Evolutionary conservation across 257 asterid genomes (phyloP).

Genomic region (Solanum raphanifolium): DNA sequence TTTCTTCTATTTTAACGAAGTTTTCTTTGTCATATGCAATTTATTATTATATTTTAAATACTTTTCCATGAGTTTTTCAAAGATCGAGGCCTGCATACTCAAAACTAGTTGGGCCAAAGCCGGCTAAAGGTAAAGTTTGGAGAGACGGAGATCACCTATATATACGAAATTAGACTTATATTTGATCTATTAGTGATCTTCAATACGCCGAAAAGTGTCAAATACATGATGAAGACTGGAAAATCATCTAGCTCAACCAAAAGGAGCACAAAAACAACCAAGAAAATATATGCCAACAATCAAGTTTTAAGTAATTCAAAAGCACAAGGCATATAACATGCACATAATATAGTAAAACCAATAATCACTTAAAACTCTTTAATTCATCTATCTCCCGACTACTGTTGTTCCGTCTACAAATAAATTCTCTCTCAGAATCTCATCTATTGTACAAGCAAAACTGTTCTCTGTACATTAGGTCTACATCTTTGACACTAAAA

Average conservation of each 20-base stretch:
- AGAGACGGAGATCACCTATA: neutral
- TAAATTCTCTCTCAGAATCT: neutral
- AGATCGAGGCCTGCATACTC: neutral
- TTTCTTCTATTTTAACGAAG: neutral
- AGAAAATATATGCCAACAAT: neutral
- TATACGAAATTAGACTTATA: neutral
- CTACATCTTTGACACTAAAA: neutral
- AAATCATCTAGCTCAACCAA: neutral
- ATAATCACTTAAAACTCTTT: neutral
- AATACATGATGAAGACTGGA: neutral
- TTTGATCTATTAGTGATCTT: neutral
- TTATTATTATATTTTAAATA: neutral
- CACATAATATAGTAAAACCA: neutral
- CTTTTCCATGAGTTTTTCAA: neutral
- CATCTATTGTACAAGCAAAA: constrained; percentile 7
- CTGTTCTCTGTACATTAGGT: neutral
- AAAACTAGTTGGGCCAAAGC: too few relatives aligned
- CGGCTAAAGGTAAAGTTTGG: neutral
- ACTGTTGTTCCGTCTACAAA: neutral
- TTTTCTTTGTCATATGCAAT: neutral
- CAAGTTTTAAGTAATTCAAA: neutral
- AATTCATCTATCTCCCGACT: neutral
- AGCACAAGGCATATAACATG: neutral
- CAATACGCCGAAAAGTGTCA: neutral
- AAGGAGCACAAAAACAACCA: neutral